phyloP scores from a whole-genome alignment of 345 rosid genomes.

The Lagerstroemia speciosa region DNA sequence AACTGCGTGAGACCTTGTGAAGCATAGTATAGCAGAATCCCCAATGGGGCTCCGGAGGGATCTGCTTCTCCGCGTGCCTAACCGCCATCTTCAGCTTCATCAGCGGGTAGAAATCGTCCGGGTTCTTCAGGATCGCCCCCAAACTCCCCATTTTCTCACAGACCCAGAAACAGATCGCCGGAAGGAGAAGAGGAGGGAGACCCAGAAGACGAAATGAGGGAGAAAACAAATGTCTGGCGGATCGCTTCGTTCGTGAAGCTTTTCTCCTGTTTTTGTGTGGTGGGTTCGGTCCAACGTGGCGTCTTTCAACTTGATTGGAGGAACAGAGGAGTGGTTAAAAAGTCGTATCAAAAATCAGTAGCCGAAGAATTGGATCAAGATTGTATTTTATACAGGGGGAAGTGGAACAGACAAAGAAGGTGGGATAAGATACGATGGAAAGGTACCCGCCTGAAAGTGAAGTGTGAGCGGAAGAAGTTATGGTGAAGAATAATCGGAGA shows the following conservation, averaged over 20 bases:
- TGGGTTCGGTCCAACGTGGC: slow-evolving; percentile 1
- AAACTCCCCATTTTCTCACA: slow-evolving; percentile 53
- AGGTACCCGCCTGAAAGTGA: too few species aligned
- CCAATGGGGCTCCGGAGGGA: slow-evolving; percentile 87
- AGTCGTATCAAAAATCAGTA: too few species aligned
- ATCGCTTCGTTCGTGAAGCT: neutral
- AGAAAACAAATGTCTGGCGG: neutral
- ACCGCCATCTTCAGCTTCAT: slow-evolving; percentile 68
- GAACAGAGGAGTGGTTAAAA: neutral
- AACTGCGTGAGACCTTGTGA: slow-evolving; percentile 81
- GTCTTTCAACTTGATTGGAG: neutral
- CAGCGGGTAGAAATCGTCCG: slow-evolving; percentile 75
- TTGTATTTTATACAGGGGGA: too few species aligned
- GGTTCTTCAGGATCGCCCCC: slow-evolving; percentile 58
- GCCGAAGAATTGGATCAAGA: too few species aligned
- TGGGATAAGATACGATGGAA: too few species aligned
- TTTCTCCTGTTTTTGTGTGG: neutral
- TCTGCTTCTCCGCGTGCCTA: slow-evolving; percentile 67
- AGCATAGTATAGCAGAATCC: slow-evolving; percentile 84
- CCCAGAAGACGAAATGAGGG: neutral
- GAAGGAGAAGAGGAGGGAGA: neutral
- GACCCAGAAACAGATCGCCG: neutral
- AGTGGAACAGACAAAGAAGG: too few species aligned
- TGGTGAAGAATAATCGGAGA: too few species aligned
- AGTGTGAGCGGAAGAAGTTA: too few species aligned